phyloP scores from a whole-genome alignment of 1,284 basidiomycete species.

The Psilocybe mexicana region DNA sequence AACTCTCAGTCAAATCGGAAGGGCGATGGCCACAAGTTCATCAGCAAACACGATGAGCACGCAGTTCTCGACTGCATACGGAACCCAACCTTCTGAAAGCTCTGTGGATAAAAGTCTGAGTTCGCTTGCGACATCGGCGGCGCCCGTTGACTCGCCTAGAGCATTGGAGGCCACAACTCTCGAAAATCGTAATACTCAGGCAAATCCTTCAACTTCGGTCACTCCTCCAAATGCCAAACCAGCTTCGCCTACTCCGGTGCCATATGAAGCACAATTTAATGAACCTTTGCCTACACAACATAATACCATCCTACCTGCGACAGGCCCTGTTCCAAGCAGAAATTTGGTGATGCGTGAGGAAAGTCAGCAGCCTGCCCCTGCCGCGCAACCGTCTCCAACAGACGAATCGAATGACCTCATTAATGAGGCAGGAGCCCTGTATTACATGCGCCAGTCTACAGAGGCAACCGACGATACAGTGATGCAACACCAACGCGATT shows the following conservation, averaged over 20 bases:
- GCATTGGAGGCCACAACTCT: neutral
- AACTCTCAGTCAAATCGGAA: slow-evolving; percentile 2
- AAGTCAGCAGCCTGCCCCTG: slow-evolving; percentile 12
- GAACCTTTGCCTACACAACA: neutral
- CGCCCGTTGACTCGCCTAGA: slow-evolving; percentile 8
- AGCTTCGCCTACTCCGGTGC: slow-evolving; percentile 2
- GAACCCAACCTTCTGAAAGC: slow-evolving; percentile 7
- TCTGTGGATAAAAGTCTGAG: slow-evolving; percentile 8
- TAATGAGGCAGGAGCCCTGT: slow-evolving; percentile 62
- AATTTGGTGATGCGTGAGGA: slow-evolving; percentile 2
- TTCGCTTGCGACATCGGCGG: slow-evolving; percentile 12
- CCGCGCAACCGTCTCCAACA: slow-evolving; percentile 15
- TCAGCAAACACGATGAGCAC: slow-evolving; percentile 12
- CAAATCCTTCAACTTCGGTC: slow-evolving; percentile 7
- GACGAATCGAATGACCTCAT: slow-evolving; percentile 41
- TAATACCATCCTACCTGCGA: neutral
- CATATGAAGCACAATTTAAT: slow-evolving; percentile 10
- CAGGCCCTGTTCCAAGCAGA: neutral
- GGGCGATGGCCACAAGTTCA: slow-evolving; percentile 5
- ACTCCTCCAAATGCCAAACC: neutral
- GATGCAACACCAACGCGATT: slow-evolving; percentile 5
- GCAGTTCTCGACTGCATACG: slow-evolving; percentile 5
- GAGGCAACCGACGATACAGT: neutral
- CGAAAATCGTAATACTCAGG: slow-evolving; percentile 13
- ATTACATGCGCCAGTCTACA: slow-evolving; percentile 55